These are phyloP conservation scores for Hyphodiscus sp. DNA, from an alignment of 2,329 filamentous ascomycete genomes.

Conservation along the genomic window DNA sequence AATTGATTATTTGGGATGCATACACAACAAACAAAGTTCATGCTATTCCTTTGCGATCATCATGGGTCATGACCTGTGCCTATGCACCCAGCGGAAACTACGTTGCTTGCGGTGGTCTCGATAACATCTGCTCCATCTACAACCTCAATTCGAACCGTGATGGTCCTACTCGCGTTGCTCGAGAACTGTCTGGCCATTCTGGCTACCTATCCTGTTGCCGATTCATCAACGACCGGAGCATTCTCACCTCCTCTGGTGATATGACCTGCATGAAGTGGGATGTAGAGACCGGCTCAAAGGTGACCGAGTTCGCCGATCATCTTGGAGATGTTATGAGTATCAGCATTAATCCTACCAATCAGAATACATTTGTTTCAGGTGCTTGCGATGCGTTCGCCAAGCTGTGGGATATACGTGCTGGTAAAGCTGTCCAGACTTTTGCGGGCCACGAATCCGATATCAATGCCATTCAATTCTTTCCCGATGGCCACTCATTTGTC, in stretches of 20 bases:
- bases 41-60: slow-evolving; percentile 92
- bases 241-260: slow-evolving; percentile 95
- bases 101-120: slow-evolving; percentile 94
- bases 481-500: slow-evolving; percentile 95
- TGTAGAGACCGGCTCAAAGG: slow-evolving; percentile 94
- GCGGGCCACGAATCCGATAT: slow-evolving; percentile 98
- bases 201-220: slow-evolving; percentile 97
- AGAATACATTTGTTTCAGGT: slow-evolving; percentile 99
- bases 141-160: slow-evolving; percentile 92
- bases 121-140: slow-evolving; percentile 99
- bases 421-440: slow-evolving; percentile 98
- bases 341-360: slow-evolving; percentile 98
- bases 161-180: slow-evolving; percentile 91
- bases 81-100: slow-evolving; percentile 98
- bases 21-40: slow-evolving; percentile 99
- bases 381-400: slow-evolving; percentile 98
- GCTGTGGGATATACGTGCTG: slow-evolving; percentile 96
- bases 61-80: slow-evolving; percentile 99
- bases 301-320: slow-evolving; percentile 97
- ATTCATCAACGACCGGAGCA: slow-evolving; percentile 97
- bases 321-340: slow-evolving; percentile 99
- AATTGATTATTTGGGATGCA: slow-evolving; percentile 99
- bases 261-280: slow-evolving; percentile 99
- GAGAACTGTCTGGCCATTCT: slow-evolving; percentile 92
- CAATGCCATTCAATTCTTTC: slow-evolving; percentile 99